Evolutionary conservation across 768 basidiomycete genomes (phyloP).

Genomic region (Cystobasidium ongulense): DNA sequence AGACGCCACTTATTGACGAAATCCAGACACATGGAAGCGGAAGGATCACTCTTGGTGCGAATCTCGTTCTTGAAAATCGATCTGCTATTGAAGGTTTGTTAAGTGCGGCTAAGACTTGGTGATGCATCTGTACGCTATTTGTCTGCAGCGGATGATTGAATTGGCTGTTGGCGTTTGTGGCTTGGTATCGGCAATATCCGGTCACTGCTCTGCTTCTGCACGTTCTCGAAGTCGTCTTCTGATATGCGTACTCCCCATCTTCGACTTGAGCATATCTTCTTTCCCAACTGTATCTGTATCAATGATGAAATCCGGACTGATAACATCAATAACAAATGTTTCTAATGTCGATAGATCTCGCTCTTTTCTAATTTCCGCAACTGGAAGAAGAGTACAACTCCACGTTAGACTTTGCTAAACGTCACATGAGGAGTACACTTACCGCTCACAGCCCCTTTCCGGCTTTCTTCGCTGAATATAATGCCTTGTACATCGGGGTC

Average conservation of each 20-base stretch:
- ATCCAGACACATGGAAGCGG: too few species aligned
- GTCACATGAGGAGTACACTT: slow-evolving; percentile 43
- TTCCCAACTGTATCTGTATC: slow-evolving; percentile 40
- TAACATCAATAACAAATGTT: slow-evolving; percentile 29
- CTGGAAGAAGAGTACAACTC: slow-evolving; percentile 45
- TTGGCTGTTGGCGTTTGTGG: neutral
- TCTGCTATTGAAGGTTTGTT: too few species aligned
- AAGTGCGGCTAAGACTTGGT: too few species aligned
- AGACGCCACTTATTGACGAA: too few species aligned
- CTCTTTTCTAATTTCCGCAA: slow-evolving; percentile 43
- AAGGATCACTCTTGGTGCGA: too few species aligned
- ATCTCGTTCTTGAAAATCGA: too few species aligned
- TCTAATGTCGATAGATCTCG: slow-evolving; percentile 16
- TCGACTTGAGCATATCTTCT: slow-evolving; percentile 66
- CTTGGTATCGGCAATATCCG: too few species aligned
- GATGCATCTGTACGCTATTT: too few species aligned
- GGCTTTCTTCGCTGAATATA: slow-evolving; percentile 83
- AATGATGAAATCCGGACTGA: slow-evolving; percentile 40
- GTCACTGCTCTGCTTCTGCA: neutral
- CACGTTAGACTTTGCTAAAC: neutral
- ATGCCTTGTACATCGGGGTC: slow-evolving; percentile 84
- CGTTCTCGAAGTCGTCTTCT: slow-evolving; percentile 65
- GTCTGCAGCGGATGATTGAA: too few species aligned
- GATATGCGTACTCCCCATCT: slow-evolving; percentile 92
- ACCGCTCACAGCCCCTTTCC: slow-evolving; percentile 56